Percentiles rank a stretch among this genome's conserved stretches.
These are phyloP conservation scores for Acer yangbiense DNA, from an alignment of 345 rosid genomes.

Conservation along the genomic window DNA sequence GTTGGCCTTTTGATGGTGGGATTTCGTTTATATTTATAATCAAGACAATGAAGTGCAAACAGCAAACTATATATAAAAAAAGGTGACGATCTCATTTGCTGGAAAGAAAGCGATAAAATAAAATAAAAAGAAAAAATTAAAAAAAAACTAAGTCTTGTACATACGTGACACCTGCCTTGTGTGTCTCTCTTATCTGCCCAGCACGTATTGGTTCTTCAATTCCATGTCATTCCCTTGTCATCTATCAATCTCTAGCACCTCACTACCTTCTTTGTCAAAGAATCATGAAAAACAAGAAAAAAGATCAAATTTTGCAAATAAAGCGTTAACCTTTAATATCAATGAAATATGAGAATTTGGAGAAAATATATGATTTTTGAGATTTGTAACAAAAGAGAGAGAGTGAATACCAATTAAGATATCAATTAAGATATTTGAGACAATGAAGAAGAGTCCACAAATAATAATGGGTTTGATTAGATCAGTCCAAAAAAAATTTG, in stretches of 20 bases:
- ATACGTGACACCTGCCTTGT: slow-evolving; percentile 49
- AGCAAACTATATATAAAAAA: background rate
- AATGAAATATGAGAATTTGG: background rate
- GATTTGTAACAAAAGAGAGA: background rate
- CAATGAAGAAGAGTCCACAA: slow-evolving; percentile 23
- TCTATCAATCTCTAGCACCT: background rate
- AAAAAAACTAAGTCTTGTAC: slow-evolving; percentile 22
- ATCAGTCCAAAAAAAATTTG: slow-evolving; percentile 27
- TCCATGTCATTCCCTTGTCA: background rate
- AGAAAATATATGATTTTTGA: background rate
- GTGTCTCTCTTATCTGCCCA: slow-evolving; percentile 29
- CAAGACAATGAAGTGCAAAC: slow-evolving; percentile 17
- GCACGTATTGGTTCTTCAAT: slow-evolving; percentile 36
- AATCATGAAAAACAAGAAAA: background rate
- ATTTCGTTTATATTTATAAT: background rate
- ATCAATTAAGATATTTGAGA: background rate
- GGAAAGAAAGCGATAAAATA: background rate
- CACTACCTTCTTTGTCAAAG: slow-evolving; percentile 22
- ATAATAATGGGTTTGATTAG: slow-evolving; percentile 1
- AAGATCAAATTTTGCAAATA: background rate
- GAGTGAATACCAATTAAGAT: background rate
- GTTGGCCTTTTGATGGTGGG: slow-evolving; percentile 8
- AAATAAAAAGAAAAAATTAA: slow-evolving; percentile 3
- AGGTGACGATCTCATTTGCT: slow-evolving; percentile 14
- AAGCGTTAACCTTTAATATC: slow-evolving; percentile 13